Evolutionary conservation across 176 grass and related monocot genomes (phyloP), one percentile per base, ranked within the genome.

Genomic region (barley (Hordeum vulgare)): DNA sequence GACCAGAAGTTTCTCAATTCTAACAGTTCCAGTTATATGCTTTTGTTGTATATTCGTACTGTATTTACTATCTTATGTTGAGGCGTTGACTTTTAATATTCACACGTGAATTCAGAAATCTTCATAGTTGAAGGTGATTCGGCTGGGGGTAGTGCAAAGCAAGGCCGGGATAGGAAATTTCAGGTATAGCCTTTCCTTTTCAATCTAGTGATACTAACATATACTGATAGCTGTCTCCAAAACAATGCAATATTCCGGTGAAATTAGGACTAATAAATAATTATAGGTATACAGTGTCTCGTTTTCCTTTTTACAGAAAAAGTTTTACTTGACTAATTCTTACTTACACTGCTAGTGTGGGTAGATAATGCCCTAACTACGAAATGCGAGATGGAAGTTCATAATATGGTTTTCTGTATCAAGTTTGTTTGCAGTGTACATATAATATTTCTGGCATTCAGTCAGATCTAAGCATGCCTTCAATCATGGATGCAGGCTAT

Each of bases 81-180:
- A 41, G 21, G 27, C 24, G 76, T 77, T 86, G 63, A 53, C 44
- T 60, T 71, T 83, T 91, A 12, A 66, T 86, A 28, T 65, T 75
- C 28, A 27, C 28, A 36, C 27, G 74, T 80, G 24, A 89, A 85
- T 88, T 90, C 87, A 99, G 96, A 99, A 78, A 99, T 99, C 86
- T 99, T 99, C 77, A 96, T 96, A 66, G 96, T 99, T 80, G 96
- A 99, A 92, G 96, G 96, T 75, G 96, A 96, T 88, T 99, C 96
- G 31, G 96, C 96, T 36, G 96, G 96, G 18, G 96, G 96, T 71
- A 99, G 96, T 83, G 91, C 96, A 75, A 99, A 99, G 61, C 96
- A 99, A 89, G 96, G 96, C 7, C 96, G 93, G 21, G 96, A 99
- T 84, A 93, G 96, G 78, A 93, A 58, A 87, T 99, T 93, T 91